phyloP scores from a whole-genome alignment of 1,139 yeast genomes.

The Tardiomyces digboiensis region DNA sequence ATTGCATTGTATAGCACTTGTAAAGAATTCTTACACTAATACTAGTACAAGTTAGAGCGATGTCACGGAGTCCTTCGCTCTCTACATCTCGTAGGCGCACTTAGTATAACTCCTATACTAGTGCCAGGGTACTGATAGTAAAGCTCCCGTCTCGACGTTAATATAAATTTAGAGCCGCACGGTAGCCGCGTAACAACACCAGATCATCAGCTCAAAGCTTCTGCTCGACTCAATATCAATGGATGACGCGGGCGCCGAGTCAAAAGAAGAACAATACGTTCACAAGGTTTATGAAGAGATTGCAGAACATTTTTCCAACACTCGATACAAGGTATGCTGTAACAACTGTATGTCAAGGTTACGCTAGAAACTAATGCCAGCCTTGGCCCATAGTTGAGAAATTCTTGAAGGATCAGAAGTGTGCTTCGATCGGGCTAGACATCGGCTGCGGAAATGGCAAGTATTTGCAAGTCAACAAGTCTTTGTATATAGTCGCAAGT shows the following conservation, averaged over 20 bases:
- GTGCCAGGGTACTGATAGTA: too few relatives aligned
- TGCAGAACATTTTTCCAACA: constrained; percentile 86
- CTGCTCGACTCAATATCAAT: too few relatives aligned
- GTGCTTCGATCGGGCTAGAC: constrained; percentile 43
- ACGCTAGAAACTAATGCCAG: constrained; percentile 12
- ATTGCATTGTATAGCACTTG: too few relatives aligned
- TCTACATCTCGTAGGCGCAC: too few relatives aligned
- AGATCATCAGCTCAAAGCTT: too few relatives aligned
- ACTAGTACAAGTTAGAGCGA: too few relatives aligned
- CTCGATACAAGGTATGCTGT: constrained; percentile 47
- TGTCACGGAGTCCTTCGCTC: too few relatives aligned
- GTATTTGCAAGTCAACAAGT: constrained; percentile 61
- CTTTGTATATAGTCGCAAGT: constrained; percentile 66
- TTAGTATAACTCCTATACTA: too few relatives aligned
- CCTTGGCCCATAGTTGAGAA: constrained; percentile 96
- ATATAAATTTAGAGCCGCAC: too few relatives aligned
- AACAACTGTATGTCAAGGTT: neutral
- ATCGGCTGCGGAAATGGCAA: constrained; percentile 97
- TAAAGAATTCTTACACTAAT: too few relatives aligned
- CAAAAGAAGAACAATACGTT: constrained; percentile 68
- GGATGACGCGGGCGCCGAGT: constrained; percentile 8
- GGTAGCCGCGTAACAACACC: too few relatives aligned
- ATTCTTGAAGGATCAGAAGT: constrained; percentile 38
- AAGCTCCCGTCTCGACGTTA: too few relatives aligned
- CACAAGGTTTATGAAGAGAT: constrained; percentile 88